These are phyloP conservation scores for Arthroderma uncinatum DNA, from an alignment of 2,329 filamentous ascomycete species.

Conservation along the genomic window DNA sequence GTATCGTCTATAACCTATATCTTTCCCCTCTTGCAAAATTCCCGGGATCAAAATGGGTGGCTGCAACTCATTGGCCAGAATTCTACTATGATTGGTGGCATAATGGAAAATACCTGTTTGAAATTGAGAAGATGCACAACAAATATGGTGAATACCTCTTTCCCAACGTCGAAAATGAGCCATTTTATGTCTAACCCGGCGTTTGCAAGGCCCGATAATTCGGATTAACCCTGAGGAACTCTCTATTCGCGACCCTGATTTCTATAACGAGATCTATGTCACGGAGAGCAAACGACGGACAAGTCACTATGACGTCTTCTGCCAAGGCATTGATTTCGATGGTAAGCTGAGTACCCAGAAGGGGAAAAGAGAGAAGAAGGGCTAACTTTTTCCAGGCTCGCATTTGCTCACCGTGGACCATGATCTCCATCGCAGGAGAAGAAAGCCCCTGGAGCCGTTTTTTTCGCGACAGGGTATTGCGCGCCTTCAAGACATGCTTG, in stretches of 20 bases:
- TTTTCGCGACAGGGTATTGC: slow-evolving; percentile 17
- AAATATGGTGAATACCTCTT: slow-evolving; percentile 19
- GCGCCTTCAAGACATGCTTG: slow-evolving; percentile 7
- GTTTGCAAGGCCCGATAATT: slow-evolving; percentile 15
- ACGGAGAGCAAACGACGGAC: neutral
- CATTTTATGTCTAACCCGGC: slow-evolving; percentile 9
- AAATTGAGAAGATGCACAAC: slow-evolving; percentile 23
- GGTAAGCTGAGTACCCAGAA: neutral
- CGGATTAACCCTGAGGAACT: slow-evolving; percentile 18
- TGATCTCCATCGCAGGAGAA: slow-evolving; percentile 20
- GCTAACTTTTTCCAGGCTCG: slow-evolving; percentile 13
- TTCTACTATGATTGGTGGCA: slow-evolving; percentile 18
- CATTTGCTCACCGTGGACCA: slow-evolving; percentile 21
- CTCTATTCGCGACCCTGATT: slow-evolving; percentile 15
- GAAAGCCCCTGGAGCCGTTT: slow-evolving; percentile 18
- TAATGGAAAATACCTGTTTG: slow-evolving; percentile 19
- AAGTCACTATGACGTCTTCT: slow-evolving; percentile 3
- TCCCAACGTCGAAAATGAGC: no score
- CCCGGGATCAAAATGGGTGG: slow-evolving; percentile 17
- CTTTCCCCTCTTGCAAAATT: slow-evolving; percentile 17
- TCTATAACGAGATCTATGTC: slow-evolving; percentile 15
- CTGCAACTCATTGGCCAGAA: slow-evolving; percentile 17
- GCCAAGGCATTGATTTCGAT: neutral
- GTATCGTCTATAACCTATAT: slow-evolving; percentile 16
- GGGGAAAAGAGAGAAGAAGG: no score